A percentile compares a stretch with the other conserved stretches of the same genome.
Evolutionary conservation across 805 yeast genomes (phyloP).

Genomic region (Pichia rugopelliculosa): DNA sequence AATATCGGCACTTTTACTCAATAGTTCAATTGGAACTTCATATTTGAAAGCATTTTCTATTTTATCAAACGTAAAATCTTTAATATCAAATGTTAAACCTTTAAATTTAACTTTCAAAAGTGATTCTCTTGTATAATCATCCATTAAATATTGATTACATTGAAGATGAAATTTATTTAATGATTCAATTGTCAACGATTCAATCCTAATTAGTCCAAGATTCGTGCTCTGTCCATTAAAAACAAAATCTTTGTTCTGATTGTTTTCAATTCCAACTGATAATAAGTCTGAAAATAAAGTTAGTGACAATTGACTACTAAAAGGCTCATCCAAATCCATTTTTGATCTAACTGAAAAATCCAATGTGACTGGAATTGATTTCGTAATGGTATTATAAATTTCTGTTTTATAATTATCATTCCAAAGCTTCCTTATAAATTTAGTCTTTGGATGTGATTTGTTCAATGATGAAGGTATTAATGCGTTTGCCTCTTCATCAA

Average conservation of each 20-base stretch:
- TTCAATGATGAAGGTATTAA: slow-evolving; percentile 2
- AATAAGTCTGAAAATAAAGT: background rate
- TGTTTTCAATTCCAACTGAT: background rate
- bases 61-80: slow-evolving; percentile 7
- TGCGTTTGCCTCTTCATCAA: slow-evolving; percentile 1
- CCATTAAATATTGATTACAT: background rate
- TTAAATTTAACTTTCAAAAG: slow-evolving; percentile 1
- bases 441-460: slow-evolving; percentile 3
- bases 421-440: slow-evolving; percentile 7
- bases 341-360: background rate
- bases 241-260: slow-evolving; percentile 5
- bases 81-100: slow-evolving; percentile 1
- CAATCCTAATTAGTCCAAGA: slow-evolving; percentile 2
- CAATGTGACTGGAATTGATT: slow-evolving; percentile 1
- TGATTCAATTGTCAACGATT: slow-evolving; percentile 1
- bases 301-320: background rate
- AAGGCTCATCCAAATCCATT: background rate
- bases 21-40: background rate
- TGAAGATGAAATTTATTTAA: background rate
- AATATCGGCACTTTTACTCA: background rate
- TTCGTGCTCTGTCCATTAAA: slow-evolving; percentile 7
- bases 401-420: slow-evolving; percentile 2
- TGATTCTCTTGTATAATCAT: background rate
- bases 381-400: slow-evolving; percentile 1
- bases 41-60: background rate